Evolutionary conservation across 1,139 yeast genomes (phyloP), one percentile per base, ranked within the genome.

Genomic region (Taphrina deformans): DNA sequence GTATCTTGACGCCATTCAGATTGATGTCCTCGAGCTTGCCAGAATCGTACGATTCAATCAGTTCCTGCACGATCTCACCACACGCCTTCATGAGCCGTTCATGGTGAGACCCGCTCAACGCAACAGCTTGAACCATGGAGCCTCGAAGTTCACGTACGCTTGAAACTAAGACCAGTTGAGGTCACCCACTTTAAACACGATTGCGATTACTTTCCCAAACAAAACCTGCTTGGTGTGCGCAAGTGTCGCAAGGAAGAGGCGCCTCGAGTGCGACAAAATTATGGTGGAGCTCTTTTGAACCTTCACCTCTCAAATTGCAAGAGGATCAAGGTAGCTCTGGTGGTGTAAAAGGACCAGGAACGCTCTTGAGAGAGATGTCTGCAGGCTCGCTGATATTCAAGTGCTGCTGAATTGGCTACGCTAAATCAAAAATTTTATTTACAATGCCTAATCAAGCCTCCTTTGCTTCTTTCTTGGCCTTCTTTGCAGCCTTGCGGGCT

Each of bases 1-100:
- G 81, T 53, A 89, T 88, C 70, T 93, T 89, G 68, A 93, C 79
- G 0, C 97, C 98, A 76, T 93, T 93, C 71, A 93, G 79, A 74
- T 95, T 93, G 72, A 92, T 86, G 72, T 92, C 97, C 72, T 35
- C 65, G 31, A 65, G 48, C 53, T 65, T 56, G 23, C 68, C 68
- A 29, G 66, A 46, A 21, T 67, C 68, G 38, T 67, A 61, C n/a
- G 65, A 46, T 24, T 38, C 62, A 41, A 67, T 67, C 26, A 67
- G 45, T 33, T 67, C 66, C 18, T 55, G 59, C 5, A 58, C 69
- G 16, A 67, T 67, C 21, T 67, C 69, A n/a, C 67, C 64, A 40
- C 69, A 67, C 7, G 66, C 67, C 24, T 67, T 67, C 46, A 66
- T 46, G 46, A 61, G 35, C 26, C 63, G 63, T 45, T 59, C 63